Base-by-base conservation (phyloP, 345 rosid species). In the Populus deltoides region DNA sequence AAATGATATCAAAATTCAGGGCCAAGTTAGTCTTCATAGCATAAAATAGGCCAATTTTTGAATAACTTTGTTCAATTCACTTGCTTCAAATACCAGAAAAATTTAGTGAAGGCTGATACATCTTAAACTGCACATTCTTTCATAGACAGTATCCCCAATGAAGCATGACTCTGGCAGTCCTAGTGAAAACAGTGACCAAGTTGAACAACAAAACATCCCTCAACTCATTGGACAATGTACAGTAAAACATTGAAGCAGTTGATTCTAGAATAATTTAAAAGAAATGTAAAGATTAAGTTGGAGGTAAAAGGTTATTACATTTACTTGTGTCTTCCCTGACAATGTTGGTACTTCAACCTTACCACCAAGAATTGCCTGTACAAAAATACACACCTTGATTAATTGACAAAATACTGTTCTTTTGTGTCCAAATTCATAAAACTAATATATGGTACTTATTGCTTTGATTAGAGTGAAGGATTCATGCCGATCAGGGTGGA, bases 351-450 rank as follows among this genome's bases (percentile, higher is more conserved):
- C 97, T 79, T 89, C 91, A 82, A 93, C 84, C 76, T 84, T 85
- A 79, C 93, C 98, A 38, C 98, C 99, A 63, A 95, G 90, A 86
- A 93, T 90, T 70, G 98, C 99, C 98, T 95, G 93, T 68, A 77
- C 79, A 77, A 67, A 41, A 35, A 82, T 45, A 59, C 24, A 81
- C 74, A 82, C 47, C 43, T 51, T 43, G 74, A 66, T 78, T 47
- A 39, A 35, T 57, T 10, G 20, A 47, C 12, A 73, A 68, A 76
- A 71, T 24, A 25, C 13, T 55, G 65, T 43, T 78, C 41, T 25
- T 17, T 36, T 69, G 43, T 43, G 51, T 45, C 29, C 74, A 71
- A 77, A 36, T 22, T 20, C 39, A 38, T 12, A 36, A n/a, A 16
- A 15, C 20, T 62, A 45, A 36, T 20, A 63, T 65, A 63, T 10